phyloP scores from a whole-genome alignment of 441 rosid species.

The Geranium incanum region DNA sequence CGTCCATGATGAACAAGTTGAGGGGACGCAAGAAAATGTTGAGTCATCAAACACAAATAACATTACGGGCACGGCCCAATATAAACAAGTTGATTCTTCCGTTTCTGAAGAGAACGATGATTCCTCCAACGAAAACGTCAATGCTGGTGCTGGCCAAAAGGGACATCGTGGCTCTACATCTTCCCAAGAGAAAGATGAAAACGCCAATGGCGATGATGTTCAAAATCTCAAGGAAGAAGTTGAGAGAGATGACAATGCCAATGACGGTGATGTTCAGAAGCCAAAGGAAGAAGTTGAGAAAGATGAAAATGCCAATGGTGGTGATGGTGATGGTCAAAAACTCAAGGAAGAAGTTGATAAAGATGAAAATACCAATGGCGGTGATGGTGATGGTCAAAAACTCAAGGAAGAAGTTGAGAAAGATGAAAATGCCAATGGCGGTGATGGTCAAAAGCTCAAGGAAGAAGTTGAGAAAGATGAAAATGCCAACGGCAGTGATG shows the following conservation, averaged over 20 bases:
- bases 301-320: background rate
- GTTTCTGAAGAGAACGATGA: constrained; percentile 24
- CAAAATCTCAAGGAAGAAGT: too few species aligned
- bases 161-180: too few species aligned
- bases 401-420: background rate
- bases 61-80: constrained; percentile 29
- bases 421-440: background rate
- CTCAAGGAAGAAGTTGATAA: too few species aligned
- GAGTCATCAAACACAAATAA: constrained; percentile 26
- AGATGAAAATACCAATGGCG: background rate
- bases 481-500: too few species aligned
- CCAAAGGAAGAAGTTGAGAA: constrained; percentile 20
- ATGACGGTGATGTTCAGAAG: too few species aligned
- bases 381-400: background rate
- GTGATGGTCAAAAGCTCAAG: too few species aligned
- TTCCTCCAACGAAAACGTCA: constrained; percentile 12
- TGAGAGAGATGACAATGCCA: too few species aligned
- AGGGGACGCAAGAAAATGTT: constrained; percentile 29
- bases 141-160: too few species aligned
- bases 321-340: too few species aligned
- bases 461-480: too few species aligned
- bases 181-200: too few species aligned
- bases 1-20: constrained; percentile 21
- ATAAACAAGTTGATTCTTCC: constrained; percentile 37
- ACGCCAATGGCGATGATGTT: too few species aligned